These are phyloP conservation scores for Stephania japonica DNA, from an alignment of 164 flowering plant genomes.

Conservation along the genomic window DNA sequence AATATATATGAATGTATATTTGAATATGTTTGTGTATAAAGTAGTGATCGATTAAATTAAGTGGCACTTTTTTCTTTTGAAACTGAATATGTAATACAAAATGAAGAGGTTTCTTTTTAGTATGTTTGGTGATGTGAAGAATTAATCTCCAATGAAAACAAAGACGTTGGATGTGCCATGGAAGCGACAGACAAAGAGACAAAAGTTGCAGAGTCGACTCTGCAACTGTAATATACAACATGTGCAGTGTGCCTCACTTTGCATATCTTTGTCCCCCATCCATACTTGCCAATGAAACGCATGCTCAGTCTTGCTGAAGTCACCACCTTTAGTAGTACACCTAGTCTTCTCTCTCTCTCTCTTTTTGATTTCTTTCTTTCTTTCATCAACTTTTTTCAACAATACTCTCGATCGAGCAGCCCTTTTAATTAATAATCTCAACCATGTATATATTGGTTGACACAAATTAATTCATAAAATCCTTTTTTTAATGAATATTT, in stretches of 20 bases:
- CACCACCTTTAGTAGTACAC: slow-evolving; percentile 8
- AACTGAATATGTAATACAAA: too few species aligned
- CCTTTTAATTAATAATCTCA: too few species aligned
- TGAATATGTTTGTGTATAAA: too few species aligned
- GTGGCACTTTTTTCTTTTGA: neutral
- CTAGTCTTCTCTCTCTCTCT: neutral
- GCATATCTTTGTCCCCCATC: neutral
- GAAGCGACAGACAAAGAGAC: neutral
- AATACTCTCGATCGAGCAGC: too few species aligned
- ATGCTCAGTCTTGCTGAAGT: slow-evolving; percentile 12
- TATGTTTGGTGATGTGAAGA: neutral
- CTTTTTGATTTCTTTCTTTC: neutral
- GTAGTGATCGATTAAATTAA: too few species aligned
- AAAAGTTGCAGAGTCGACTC: neutral
- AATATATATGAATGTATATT: too few species aligned
- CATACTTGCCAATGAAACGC: slow-evolving; percentile 13
- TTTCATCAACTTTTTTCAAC: slow-evolving; percentile 12
- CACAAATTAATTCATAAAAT: too few species aligned
- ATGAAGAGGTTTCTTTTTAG: too few species aligned
- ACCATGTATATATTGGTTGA: too few species aligned
- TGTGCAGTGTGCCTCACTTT: neutral
- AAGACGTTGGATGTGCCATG: slow-evolving; percentile 5
- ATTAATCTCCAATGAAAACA: neutral
- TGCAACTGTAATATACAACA: neutral
- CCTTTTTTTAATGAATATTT: too few species aligned